Base-by-base conservation (phyloP, 1,139 yeast genomes). In the Pichia sp. region DNA sequence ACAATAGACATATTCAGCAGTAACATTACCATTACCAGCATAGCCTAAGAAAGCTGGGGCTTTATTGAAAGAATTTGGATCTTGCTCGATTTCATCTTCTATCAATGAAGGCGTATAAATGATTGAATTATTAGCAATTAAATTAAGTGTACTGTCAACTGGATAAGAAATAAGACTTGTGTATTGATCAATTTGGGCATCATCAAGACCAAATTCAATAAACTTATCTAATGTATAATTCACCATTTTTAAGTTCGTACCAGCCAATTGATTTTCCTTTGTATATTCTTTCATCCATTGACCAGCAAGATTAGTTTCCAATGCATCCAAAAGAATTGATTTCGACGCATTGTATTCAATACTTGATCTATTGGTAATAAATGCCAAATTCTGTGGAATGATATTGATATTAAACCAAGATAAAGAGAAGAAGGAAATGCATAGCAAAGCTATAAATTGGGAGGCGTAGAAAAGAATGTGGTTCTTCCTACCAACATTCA, bases 41-140 rank as follows among this genome's bases (percentile, higher is more conserved):
- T 80, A 83, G 1, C 82, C 85, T 58, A 82, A 80, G 64, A 77
- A 83, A 0, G 82, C 77, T 7, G 86, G 86, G 11, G 80, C 70
- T 37, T 70, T 59, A 53, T 70, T 68, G 8, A 44, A 40, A 0
- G 95, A 74, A 34, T 89, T 82, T 32, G 79, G 75, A 64, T 89
- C 97, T 49, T 85, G 85, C 13, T 76, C 68, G 38, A 88, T 60
- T 15, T 67, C 80, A 60, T 88, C 96, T 65, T 88, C 96, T 54
- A 72, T 70, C 53, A 87, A 71, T 1, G 81, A 72, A 5, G 96
- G 89, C 51, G 72, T 69, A 63, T 79, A 86, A 39, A 75, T 63
- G 2, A 56, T 36, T 26, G 41, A 40, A 9, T 34, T 30, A 20
- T 45, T 42, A 43, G 70, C 59, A 27, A 78, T 54, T 39, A 82